These are phyloP conservation scores for Ceratocystis diversiconidia DNA, from an alignment of 2,329 filamentous ascomycete species.

Conservation along the genomic window DNA sequence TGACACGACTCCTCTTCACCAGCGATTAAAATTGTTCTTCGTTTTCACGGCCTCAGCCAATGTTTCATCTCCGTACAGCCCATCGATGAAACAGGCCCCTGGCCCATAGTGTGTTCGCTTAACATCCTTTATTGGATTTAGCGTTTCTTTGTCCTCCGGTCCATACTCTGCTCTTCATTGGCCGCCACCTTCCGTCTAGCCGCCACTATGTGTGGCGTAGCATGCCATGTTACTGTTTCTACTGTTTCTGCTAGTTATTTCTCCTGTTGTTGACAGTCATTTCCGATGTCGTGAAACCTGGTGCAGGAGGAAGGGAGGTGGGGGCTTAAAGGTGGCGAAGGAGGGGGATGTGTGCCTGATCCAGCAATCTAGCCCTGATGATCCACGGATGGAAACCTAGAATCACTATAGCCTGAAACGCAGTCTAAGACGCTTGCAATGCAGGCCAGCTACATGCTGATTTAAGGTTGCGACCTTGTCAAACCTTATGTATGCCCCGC, in stretches of 20 bases:
- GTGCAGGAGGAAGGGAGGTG: background rate
- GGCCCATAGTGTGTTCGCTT: no score
- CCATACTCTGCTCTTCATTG: no score
- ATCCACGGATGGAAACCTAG: background rate
- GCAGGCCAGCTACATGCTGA: background rate
- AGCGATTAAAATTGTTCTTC: background rate
- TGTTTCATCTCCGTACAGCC: background rate
- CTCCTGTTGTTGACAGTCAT: background rate
- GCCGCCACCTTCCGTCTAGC: no score
- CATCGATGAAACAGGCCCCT: no score
- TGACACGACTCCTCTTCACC: background rate
- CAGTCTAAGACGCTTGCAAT: background rate
- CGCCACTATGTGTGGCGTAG: no score
- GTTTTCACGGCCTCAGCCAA: background rate
- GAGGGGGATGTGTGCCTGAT: background rate
- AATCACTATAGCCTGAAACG: conserved; percentile 1
- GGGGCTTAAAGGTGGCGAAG: background rate
- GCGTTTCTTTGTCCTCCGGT: no score
- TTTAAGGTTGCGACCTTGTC: background rate
- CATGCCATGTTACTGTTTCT: no score
- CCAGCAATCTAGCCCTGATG: background rate
- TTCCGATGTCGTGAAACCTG: background rate
- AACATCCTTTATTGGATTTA: no score
- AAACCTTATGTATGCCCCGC: background rate
- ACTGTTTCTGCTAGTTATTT: no score